A percentile compares a stretch with the other conserved stretches of the same genome.
Conservation (phyloP, 805 yeast genomes). For the Debaryomyces hansenii region DNA sequence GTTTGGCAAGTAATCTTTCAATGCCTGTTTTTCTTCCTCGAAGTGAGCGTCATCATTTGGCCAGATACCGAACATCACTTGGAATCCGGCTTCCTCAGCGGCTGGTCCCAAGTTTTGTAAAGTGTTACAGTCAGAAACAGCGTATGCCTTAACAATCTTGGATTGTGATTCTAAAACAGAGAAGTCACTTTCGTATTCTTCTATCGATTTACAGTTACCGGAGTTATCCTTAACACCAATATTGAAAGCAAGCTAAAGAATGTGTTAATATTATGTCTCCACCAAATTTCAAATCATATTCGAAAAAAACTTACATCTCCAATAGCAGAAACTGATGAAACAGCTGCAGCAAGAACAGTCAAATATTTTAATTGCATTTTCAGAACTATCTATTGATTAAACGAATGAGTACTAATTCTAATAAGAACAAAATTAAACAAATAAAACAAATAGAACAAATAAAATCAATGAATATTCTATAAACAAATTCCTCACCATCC, state of each 20-base stretch:
- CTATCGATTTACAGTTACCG: slow-evolving; percentile 73
- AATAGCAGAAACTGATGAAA: slow-evolving; percentile 53
- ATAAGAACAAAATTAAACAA: neutral
- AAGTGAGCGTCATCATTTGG: slow-evolving; percentile 85
- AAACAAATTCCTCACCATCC: neutral
- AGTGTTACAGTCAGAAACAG: slow-evolving; percentile 93
- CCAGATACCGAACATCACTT: slow-evolving; percentile 86
- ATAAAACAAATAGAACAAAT: slow-evolving; percentile 1
- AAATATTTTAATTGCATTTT: slow-evolving; percentile 42
- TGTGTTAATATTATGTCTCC: slow-evolving; percentile 10
- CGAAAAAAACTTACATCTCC: slow-evolving; percentile 47
- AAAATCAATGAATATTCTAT: slow-evolving; percentile 1
- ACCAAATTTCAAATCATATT: neutral
- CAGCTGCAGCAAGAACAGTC: slow-evolving; percentile 48
- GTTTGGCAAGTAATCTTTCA: slow-evolving; percentile 66
- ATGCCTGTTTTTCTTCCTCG: slow-evolving; percentile 70
- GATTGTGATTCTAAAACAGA: slow-evolving; percentile 58
- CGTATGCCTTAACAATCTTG: slow-evolving; percentile 75
- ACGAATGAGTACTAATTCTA: slow-evolving; percentile 6
- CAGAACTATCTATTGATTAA: slow-evolving; percentile 3
- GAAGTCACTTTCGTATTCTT: slow-evolving; percentile 72
- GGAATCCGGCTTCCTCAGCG: slow-evolving; percentile 74
- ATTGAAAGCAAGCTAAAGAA: slow-evolving; percentile 66
- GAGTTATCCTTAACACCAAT: slow-evolving; percentile 77
- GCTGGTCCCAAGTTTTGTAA: slow-evolving; percentile 84